phyloP scores from a whole-genome alignment of 805 yeast species.

The Hagleromyces aurorensis region DNA sequence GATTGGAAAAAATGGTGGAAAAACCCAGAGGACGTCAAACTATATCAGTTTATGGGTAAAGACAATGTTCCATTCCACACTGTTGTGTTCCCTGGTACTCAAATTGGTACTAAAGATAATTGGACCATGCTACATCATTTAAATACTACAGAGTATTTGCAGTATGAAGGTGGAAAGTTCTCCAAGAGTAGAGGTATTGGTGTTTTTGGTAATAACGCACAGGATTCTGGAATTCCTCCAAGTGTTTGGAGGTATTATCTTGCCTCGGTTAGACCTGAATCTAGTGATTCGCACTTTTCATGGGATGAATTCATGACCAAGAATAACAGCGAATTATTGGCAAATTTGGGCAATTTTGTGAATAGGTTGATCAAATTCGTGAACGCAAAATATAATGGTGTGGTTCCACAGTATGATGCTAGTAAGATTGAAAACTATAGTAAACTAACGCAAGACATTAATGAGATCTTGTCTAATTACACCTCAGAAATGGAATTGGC shows the following conservation, averaged over 20 bases:
- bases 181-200: slow-evolving; percentile 97
- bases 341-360: slow-evolving; percentile 94
- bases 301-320: slow-evolving; percentile 94
- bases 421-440: slow-evolving; percentile 41
- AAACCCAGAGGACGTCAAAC: slow-evolving; percentile 76
- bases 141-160: slow-evolving; percentile 92
- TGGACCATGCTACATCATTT: slow-evolving; percentile 92
- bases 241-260: slow-evolving; percentile 98
- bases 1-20: slow-evolving; percentile 93
- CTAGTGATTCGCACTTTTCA: slow-evolving; percentile 92
- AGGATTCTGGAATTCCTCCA: slow-evolving; percentile 83
- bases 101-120: slow-evolving; percentile 75
- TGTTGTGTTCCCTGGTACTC: slow-evolving; percentile 92
- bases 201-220: slow-evolving; percentile 96
- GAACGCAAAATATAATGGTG: slow-evolving; percentile 85
- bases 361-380: slow-evolving; percentile 89
- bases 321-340: slow-evolving; percentile 88
- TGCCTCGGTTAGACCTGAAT: slow-evolving; percentile 88
- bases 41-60: slow-evolving; percentile 98
- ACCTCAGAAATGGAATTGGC: slow-evolving; percentile 67
- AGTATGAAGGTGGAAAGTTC: slow-evolving; percentile 96
- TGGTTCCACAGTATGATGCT: slow-evolving; percentile 60
- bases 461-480: slow-evolving; percentile 53
- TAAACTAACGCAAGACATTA: slow-evolving; percentile 46
- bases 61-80: slow-evolving; percentile 99